Percentiles rank a stretch among this genome's conserved stretches.
Conservation (phyloP, 2,329 filamentous ascomycete species). For the Fusarium penzigii region DNA sequence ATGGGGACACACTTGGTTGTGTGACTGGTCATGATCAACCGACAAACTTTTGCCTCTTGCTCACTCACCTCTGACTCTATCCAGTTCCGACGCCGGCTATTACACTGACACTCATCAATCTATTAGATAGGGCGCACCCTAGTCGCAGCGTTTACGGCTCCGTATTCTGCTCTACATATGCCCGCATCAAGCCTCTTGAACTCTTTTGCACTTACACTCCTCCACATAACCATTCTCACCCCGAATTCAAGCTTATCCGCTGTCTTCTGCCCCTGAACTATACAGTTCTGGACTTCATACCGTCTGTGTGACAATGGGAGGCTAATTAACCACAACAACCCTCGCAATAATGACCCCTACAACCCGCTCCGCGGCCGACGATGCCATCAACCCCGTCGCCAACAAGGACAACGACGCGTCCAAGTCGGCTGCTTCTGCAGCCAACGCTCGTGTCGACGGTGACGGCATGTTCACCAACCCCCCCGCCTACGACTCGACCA, state of each 20-base stretch:
- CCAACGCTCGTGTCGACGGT: not conserved
- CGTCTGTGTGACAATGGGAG: slow-evolving; percentile 25
- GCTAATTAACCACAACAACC: slow-evolving; percentile 4
- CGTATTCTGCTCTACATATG: too few species aligned
- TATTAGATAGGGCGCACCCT: too few species aligned
- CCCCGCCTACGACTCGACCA: slow-evolving; percentile 15
- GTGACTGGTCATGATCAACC: slow-evolving; percentile 20
- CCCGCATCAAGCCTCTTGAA: not conserved
- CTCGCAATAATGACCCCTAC: slow-evolving; percentile 16
- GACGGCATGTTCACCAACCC: slow-evolving; percentile 12
- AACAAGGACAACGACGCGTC: slow-evolving; percentile 4
- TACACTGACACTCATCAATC: too few species aligned
- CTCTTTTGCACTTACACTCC: not conserved
- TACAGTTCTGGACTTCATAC: slow-evolving; percentile 5
- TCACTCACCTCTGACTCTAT: slow-evolving; percentile 3
- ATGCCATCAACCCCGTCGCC: slow-evolving; percentile 12
- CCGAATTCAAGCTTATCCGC: not conserved
- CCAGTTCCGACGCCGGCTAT: slow-evolving; percentile 14
- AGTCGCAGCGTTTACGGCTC: too few species aligned
- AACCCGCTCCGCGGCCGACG: slow-evolving; percentile 15
- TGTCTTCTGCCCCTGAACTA: not conserved
- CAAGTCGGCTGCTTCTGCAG: slow-evolving; percentile 3
- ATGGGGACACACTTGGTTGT: slow-evolving; percentile 1
- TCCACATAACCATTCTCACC: not conserved
- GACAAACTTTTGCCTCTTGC: slow-evolving; percentile 23